Evolutionary conservation across 2,329 filamentous ascomycete species (phyloP), one percentile per base, ranked within the genome.

Genomic region (Xylaria multiplex): DNA sequence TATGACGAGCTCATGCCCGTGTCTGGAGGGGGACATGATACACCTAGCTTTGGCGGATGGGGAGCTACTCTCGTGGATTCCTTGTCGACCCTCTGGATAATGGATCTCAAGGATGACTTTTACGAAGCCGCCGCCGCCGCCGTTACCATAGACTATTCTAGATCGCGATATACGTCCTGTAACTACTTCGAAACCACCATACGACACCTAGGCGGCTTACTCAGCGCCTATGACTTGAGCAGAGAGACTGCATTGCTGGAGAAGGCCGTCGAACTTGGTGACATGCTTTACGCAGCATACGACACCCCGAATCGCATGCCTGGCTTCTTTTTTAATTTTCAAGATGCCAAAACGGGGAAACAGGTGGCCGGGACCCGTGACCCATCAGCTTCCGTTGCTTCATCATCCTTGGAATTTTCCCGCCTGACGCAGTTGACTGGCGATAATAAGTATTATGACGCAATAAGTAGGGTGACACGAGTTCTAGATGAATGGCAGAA

Each of bases 371-470:
- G 77, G 4, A 74, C 72, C 16, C 74, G 75, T 64, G 80, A 80
- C 46, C 75, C 78, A 1, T 77, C 78, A 2, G 79, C 81, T 0
- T 74, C 76, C 1, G 76, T 79, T 1, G 89, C 89, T 14, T 91
- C 89, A 3, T 81, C 92, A 50, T 88, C 85, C 3, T 77, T 93
- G 68, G 91, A 93, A 73, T 92, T 93, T 74, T 92, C 88, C 3
- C 83, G 90, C 7, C 79, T 93, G 50, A 84, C 89, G 4, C 90
- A 93, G 75, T 80, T 93, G 62, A 92, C 90, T 0, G 87, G 86
- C 59, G 82, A 92, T 65, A 77, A 84, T 62, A 91, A 88, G 72
- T 93, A 91, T 78, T 93, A 90, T 74, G 92, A 94, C 75, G 92
- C 91, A 1, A 85, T 93, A 62, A 89, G 90, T 64, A 86, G 91